phyloP scores from a whole-genome alignment of 108 stramenopile species.

The Mediolabrus comicus region DNA sequence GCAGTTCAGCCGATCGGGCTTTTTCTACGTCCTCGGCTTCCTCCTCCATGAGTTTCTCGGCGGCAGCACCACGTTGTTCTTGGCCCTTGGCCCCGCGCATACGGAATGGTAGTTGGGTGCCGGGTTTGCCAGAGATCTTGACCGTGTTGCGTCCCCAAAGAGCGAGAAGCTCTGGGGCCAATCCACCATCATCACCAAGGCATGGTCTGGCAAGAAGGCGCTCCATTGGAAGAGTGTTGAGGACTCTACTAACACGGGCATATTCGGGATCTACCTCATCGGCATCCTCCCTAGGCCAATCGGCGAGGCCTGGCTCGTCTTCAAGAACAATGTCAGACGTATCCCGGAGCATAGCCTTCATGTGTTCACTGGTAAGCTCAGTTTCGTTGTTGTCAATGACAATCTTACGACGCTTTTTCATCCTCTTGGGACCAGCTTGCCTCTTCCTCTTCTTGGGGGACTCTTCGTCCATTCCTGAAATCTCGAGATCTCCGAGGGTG shows the following conservation, averaged over 20 bases:
- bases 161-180: conserved; percentile 64
- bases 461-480: conserved; percentile 36
- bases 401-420: conserved; percentile 80
- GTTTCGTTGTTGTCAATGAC: conserved; percentile 84
- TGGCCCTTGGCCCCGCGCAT: conserved; percentile 50
- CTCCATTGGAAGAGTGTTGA: conserved; percentile 44
- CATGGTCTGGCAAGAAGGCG: conserved; percentile 69
- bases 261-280: conserved; percentile 34
- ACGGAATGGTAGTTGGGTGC: conserved; percentile 52
- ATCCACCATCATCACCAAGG: conserved; percentile 66
- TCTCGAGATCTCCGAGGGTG: conserved; percentile 46
- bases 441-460: conserved; percentile 36
- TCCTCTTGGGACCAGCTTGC: conserved; percentile 42
- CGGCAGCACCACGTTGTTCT: conserved; percentile 41
- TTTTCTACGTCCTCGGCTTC: conserved; percentile 53
- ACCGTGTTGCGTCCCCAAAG: conserved; percentile 67
- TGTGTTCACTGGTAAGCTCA: conserved; percentile 73
- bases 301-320: conserved; percentile 56
- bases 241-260: conserved; percentile 11
- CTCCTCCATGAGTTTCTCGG: conserved; percentile 49
- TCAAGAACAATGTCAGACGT: conserved; percentile 68
- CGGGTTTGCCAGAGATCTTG: conserved; percentile 56
- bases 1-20: conserved; percentile 28
- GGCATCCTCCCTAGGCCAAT: conserved; percentile 39
- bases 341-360: conserved; percentile 72